Base-by-base conservation (phyloP, 495 filamentous ascomycete species). In the Penicillium odoratum region DNA sequence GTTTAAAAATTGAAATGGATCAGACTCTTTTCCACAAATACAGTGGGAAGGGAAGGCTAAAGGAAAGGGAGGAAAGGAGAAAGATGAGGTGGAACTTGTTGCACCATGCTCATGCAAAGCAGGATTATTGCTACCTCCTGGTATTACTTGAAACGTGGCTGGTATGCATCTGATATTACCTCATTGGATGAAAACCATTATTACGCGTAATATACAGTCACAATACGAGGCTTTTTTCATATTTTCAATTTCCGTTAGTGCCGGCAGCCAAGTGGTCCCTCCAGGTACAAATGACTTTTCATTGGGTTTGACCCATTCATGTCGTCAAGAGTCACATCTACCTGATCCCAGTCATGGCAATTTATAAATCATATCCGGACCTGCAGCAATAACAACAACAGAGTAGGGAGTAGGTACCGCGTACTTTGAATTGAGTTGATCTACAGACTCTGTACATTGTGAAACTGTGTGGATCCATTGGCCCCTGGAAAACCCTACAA, bases 111-210 rank as follows among this genome's bases (percentile, higher is more conserved):
- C 31, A 46, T 45, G 53, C 53, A 47, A 46, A 34, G 31, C 33
- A 47, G 30, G 56, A 58, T 63, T 49, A 61, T 54, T 42, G 51
- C 31, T 38, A 34, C 51, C 62, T 65, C 65, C 65, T 68, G 65
- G 65, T 65, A 65, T 58, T 58, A 29, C 29, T 29, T 3, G 16
- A 8, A 40, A 51, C 33, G n/a, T 51, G 33, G 33, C 33, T 40
- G 33, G 18, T 36, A 51, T n/a, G 18, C 10, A 15, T 2, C 0
- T 40, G 6, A 13, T 28, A 21, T 13, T 3, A 0, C 15, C 2
- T 47, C 0, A 49, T 49, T 49, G 47, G 47, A 7, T 33, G 1
- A 10, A 16, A 30, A 4, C 8, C 15, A 16, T 4, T 5, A 10
- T 11, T 31, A 31, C 11, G 11, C 0, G 21, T 28, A 53, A 53